Base-by-base conservation (phyloP, 176 grass and related monocot species). In the Aegilops tauschii region DNA sequence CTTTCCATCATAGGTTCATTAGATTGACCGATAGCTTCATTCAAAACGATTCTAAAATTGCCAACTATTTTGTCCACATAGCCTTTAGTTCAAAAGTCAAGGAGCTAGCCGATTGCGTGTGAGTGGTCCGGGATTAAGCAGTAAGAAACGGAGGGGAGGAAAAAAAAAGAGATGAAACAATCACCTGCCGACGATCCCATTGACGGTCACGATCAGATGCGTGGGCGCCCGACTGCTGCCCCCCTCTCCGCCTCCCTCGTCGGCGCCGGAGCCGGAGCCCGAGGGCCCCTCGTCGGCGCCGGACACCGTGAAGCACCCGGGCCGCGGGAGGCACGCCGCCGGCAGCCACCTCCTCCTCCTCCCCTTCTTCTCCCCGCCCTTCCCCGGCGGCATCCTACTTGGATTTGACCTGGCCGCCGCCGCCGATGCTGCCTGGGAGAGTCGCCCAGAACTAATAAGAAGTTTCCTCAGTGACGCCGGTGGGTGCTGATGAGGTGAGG, bases 131-230 rank as follows among this genome's bases (percentile, higher is more conserved):
- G 39, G 50, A 23, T 40, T 39, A 8, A 49, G 61, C 37, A 8
- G 37, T 8, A 71, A 30, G 52, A 47, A 36, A 54, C 31, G 52
- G 18, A 76, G 73, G 59, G 37, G 35, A 27, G 11, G 31, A 3
- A 34, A 71, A 7, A 28, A 83, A 7, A 28, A 21, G 13, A 13
- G 8, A 5, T 39, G 0, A 27, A 16, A 34, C 9, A 86, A 84
- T 77, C 82, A 98, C 97, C 97, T 94, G 66, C 97, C 97, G 47
- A 96, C 75, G 85, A 98, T 87, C 73, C 97, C 97, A 84, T 96
- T 96, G 71, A 98, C 94, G 42, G 81, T 96, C 16, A 98, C 97
- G 27, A 98, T 80, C 61, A 98, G 90, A 91, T 98, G 96, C 61
- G 88, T 78, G 5, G 93, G 96, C 63, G 29, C 44, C 58, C 36